phyloP scores from a whole-genome alignment of 208 protist species.

The Naegleria lovaniensis region DNA sequence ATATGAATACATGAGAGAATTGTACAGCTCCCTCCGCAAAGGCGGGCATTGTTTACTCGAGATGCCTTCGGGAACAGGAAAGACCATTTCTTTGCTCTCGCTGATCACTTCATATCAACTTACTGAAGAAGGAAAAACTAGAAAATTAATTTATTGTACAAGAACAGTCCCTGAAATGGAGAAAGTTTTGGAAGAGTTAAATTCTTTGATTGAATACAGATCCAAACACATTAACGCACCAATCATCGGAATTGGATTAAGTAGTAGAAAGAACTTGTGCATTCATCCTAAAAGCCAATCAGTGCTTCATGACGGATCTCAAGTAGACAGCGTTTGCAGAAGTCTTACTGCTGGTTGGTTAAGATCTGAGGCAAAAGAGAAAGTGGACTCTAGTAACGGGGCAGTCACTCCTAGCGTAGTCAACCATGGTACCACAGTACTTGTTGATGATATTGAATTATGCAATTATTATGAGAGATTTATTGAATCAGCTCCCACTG shows the following conservation, averaged over 20 bases:
- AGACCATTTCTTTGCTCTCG: conserved; percentile 96
- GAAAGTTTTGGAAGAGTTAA: conserved; percentile 89
- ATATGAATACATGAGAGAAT: conserved; percentile 93
- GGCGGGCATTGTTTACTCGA: conserved; percentile 93
- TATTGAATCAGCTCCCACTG: conserved; percentile 32
- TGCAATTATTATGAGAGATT: conserved; percentile 58
- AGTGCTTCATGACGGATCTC: conserved; percentile 49
- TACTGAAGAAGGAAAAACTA: conserved; percentile 73
- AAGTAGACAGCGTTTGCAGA: conserved; percentile 87
- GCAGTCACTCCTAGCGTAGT: neutral
- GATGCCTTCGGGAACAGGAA: conserved; percentile 98
- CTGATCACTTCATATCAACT: conserved; percentile 81
- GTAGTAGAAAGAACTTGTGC: conserved; percentile 77
- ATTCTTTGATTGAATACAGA: conserved; percentile 67
- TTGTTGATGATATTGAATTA: conserved; percentile 34
- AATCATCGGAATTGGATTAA: neutral
- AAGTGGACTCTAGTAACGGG: neutral
- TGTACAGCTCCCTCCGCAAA: conserved; percentile 85
- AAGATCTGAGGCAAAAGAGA: conserved; percentile 17
- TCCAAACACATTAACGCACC: conserved; percentile 37
- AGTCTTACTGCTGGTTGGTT: conserved; percentile 86
- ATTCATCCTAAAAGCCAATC: conserved; percentile 72
- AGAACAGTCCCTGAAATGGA: conserved; percentile 96
- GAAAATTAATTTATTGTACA: conserved; percentile 98
- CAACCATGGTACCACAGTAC: neutral